Conservation (phyloP, 352 stramenopile genomes). For the Pythium angustatum region DNA sequence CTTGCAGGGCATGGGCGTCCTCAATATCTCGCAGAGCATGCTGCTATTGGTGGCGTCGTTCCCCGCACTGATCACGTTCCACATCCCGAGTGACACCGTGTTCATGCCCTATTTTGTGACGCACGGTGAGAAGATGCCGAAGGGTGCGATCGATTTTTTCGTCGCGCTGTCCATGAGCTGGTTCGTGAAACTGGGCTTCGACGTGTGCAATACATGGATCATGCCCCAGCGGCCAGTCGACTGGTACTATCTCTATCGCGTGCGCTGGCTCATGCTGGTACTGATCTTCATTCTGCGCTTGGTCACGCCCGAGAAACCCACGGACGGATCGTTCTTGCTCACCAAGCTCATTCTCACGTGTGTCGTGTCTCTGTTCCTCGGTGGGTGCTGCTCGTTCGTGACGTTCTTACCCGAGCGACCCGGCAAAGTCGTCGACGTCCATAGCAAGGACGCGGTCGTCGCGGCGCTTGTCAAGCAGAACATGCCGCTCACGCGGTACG, state of each 20-base stretch:
- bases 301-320: constrained; percentile 20
- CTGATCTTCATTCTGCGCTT: constrained; percentile 38
- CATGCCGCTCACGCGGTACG: constrained; percentile 47
- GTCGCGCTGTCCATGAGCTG: constrained; percentile 56
- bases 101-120: constrained; percentile 32
- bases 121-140: constrained; percentile 23
- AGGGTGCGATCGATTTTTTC: constrained; percentile 30
- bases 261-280: constrained; percentile 36
- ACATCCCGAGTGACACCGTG: constrained; percentile 32
- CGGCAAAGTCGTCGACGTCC: constrained; percentile 33
- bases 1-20: constrained; percentile 43
- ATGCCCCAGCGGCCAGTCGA: constrained; percentile 31
- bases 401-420: constrained; percentile 34
- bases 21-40: constrained; percentile 44
- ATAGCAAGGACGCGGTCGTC: constrained; percentile 42
- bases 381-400: constrained; percentile 30
- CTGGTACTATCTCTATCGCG: constrained; percentile 36
- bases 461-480: constrained; percentile 48
- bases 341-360: constrained; percentile 27
- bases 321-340: constrained; percentile 17
- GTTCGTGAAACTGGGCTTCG: constrained; percentile 50
- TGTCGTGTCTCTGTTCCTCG: constrained; percentile 28
- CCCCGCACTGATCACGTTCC: constrained; percentile 37
- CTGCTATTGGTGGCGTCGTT: constrained; percentile 37
- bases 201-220: constrained; percentile 43